Conservation (phyloP, 257 asterid species). For the Handroanthus guayacan region DNA sequence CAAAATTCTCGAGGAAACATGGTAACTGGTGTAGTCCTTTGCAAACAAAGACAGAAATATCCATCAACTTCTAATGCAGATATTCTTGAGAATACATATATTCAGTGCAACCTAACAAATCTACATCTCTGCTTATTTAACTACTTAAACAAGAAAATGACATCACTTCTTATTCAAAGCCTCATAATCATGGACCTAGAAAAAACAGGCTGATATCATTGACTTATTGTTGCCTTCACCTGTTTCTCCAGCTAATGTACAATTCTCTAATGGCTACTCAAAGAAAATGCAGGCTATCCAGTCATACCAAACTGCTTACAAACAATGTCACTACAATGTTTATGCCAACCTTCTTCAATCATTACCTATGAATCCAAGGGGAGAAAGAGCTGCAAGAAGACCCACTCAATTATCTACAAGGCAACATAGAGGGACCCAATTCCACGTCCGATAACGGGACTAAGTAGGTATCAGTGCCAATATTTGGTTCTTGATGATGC, state of each 20-base stretch:
- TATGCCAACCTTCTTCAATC: constrained; percentile 36
- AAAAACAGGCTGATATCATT: constrained; percentile 25
- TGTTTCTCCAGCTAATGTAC: constrained; percentile 39
- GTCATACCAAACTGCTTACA: constrained; percentile 32
- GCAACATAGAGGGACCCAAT: not conserved
- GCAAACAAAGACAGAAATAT: not conserved
- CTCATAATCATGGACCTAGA: not conserved
- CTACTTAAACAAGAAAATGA: not conserved
- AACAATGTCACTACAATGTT: constrained; percentile 32
- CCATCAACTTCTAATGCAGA: too few relatives aligned
- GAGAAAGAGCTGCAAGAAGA: constrained; percentile 23
- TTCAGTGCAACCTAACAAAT: too few relatives aligned
- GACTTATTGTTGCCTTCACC: constrained; percentile 35
- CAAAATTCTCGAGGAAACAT: too few relatives aligned
- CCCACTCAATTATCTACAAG: constrained; percentile 49
- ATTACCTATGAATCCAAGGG: not conserved
- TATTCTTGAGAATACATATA: too few relatives aligned
- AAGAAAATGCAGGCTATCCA: constrained; percentile 32
- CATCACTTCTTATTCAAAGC: not conserved
- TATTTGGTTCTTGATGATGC: constrained; percentile 94
- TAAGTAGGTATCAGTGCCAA: constrained; percentile 89
- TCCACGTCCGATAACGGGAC: constrained; percentile 5
- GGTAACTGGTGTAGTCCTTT: too few relatives aligned
- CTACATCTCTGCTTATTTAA: too few relatives aligned
- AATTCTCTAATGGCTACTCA: constrained; percentile 25